Percentiles rank a stretch among this genome's conserved stretches.
phyloP scores from a whole-genome alignment of 176 grass and related monocot species.

The Phoenix dactylifera region DNA sequence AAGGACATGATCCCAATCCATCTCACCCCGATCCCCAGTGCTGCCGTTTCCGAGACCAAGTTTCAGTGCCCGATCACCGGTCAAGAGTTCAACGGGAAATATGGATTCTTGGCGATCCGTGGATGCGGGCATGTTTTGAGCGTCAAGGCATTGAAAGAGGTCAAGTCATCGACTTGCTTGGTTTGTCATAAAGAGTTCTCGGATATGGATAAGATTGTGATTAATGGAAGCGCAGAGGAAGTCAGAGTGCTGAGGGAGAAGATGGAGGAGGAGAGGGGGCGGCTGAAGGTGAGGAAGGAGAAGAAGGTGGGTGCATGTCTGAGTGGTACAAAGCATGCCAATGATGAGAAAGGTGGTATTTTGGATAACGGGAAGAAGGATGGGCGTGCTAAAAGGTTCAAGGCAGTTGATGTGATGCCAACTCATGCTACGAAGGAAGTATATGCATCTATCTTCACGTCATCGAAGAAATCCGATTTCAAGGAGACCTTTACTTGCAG shows the following conservation, averaged over 20 bases:
- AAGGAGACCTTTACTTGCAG: conserved; percentile 73
- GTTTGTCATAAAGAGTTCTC: conserved; percentile 77
- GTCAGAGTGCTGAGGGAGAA: conserved; percentile 47
- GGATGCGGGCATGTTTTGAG: conserved; percentile 79
- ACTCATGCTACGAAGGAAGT: conserved; percentile 74
- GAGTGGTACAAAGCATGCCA: conserved; percentile 47
- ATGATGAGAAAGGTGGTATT: conserved; percentile 20
- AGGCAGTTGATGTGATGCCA: conserved; percentile 57
- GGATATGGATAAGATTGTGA: conserved; percentile 52
- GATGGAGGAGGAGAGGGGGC: conserved; percentile 79
- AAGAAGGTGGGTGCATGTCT: conserved; percentile 54
- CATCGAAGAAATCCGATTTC: conserved; percentile 68
- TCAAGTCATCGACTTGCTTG: conserved; percentile 59
- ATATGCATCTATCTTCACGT: conserved; percentile 91
- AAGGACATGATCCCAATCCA: conserved; percentile 84
- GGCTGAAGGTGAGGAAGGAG: conserved; percentile 69
- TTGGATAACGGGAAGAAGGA: conserved; percentile 72
- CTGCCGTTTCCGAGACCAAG: conserved; percentile 25
- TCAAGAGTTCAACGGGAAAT: conserved; percentile 81
- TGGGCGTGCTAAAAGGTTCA: conserved; percentile 54
- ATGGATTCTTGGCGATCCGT: conserved; percentile 52
- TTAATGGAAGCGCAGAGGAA: conserved; percentile 73
- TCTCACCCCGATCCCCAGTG: conserved; percentile 37
- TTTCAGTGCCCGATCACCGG: conserved; percentile 83
- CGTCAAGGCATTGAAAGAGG: conserved; percentile 72